A percentile compares a stretch with the other conserved stretches of the same genome.
Evolutionary conservation across 164 flowering plant genomes (phyloP).

Genomic region (Buxus sempervirens): DNA sequence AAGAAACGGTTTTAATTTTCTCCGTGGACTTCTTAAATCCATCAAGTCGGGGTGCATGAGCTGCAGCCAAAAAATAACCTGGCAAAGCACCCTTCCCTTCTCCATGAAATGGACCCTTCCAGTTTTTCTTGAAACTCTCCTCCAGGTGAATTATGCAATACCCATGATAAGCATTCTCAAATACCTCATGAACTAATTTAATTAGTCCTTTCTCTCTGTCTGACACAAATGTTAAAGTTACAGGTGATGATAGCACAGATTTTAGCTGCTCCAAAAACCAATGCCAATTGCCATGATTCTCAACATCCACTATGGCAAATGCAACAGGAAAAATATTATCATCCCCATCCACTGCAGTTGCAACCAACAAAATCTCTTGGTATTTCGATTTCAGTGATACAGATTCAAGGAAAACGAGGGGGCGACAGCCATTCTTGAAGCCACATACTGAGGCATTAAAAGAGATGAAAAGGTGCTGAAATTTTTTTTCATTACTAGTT

Average conservation of each 20-base stretch:
- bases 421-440: slow-evolving; percentile 52
- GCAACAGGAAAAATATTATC: slow-evolving; percentile 62
- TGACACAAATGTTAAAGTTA: slow-evolving; percentile 50
- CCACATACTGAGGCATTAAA: slow-evolving; percentile 42
- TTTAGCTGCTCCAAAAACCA: slow-evolving; percentile 62
- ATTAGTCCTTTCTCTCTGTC: slow-evolving; percentile 50
- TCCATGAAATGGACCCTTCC: slow-evolving; percentile 43
- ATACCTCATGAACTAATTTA: slow-evolving; percentile 38
- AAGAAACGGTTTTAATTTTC: slow-evolving; percentile 40
- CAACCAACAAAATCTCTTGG: slow-evolving; percentile 53
- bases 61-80: slow-evolving; percentile 36
- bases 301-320: slow-evolving; percentile 53
- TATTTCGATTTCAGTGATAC: slow-evolving; percentile 52
- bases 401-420: slow-evolving; percentile 50
- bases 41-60: slow-evolving; percentile 36
- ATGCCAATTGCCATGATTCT: slow-evolving; percentile 51
- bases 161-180: slow-evolving; percentile 47
- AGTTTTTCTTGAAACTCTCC: slow-evolving; percentile 39
- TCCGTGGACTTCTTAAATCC: slow-evolving; percentile 32
- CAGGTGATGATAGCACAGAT: slow-evolving; percentile 31
- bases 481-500: slow-evolving; percentile 38
- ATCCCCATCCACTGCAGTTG: slow-evolving; percentile 62
- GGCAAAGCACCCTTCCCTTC: slow-evolving; percentile 41
- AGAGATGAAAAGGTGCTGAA: slow-evolving; percentile 44
- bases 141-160: slow-evolving; percentile 45